Base-by-base conservation (phyloP, 345 rosid species). In the Camelina hispida region DNA sequence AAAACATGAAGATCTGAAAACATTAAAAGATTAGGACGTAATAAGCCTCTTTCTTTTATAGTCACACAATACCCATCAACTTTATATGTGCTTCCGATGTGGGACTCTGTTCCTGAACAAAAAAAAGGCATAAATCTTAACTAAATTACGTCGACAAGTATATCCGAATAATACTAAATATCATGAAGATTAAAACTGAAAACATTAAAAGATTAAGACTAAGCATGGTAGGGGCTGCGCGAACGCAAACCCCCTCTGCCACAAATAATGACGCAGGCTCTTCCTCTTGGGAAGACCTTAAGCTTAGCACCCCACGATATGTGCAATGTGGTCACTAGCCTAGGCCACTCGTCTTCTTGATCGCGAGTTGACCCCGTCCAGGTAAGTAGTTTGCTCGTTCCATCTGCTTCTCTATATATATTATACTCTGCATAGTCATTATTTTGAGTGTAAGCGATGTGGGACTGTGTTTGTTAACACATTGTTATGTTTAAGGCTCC, bases 181-280 rank as follows among this genome's bases (percentile, higher is more conserved):
- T n/a, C n/a, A n/a, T n/a, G n/a, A n/a, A 23, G 28, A 25, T 25
- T 23, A 23, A 23, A 0, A 23, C 4, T 25, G 28, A 3, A 25
- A 25, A 25, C 28, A 25, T 0, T 4, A 6, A 34, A 35, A 35
- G 2, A 20, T 4, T 4, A 2, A 2, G 13, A 71, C 60, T 71
- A 0, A 0, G 0, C 0, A 63, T 73, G 69, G 62, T 66, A 76
- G 77, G 81, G 81, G 77, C 80, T 28, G 5, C 30, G 5, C 30
- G 30, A 25, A 28, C 30, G 30, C 30, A 28, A 28, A 28, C 30
- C 5, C 30, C 30, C 30, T 28, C 30, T 28, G 1, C 63, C 74
- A 82, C 84, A 83, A 87, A 86, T 83, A 79, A 82, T 84, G 85
- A 81, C 81, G 80, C 42, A 82, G 85, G 81, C 87, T 83, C 91